phyloP scores from a whole-genome alignment of 495 filamentous ascomycete genomes.

The Staphylotrichum longicolle region DNA sequence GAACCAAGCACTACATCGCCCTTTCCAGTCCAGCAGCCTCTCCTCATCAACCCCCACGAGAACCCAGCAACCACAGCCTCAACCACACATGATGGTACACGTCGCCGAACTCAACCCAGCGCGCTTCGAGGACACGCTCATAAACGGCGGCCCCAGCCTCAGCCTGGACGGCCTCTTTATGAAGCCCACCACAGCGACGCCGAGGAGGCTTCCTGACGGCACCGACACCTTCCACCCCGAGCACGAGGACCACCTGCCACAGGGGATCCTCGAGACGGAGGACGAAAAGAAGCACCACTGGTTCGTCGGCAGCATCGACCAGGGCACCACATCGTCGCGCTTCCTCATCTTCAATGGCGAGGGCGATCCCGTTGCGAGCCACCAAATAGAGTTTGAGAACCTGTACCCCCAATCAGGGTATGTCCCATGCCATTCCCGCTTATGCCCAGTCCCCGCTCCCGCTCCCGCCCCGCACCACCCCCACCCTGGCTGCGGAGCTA shows the following conservation, averaged over 20 bases:
- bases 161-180: constrained; percentile 21
- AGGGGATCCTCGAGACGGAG: constrained; percentile 31
- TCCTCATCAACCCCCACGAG: not conserved
- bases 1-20: constrained; percentile 6
- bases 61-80: constrained; percentile 8
- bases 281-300: constrained; percentile 33
- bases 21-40: constrained; percentile 17
- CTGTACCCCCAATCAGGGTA: constrained; percentile 88
- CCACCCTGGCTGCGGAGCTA: constrained; percentile 12
- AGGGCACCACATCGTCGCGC: constrained; percentile 88
- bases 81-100: constrained; percentile 21
- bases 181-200: constrained; percentile 16
- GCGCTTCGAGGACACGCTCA: constrained; percentile 10
- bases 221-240: constrained; percentile 13
- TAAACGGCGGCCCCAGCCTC: constrained; percentile 8
- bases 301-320: constrained; percentile 71
- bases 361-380: constrained; percentile 76
- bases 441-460: constrained; percentile 12
- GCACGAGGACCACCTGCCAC: constrained; percentile 31
- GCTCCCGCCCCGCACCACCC: constrained; percentile 15
- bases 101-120: constrained; percentile 6
- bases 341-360: constrained; percentile 87
- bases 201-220: constrained; percentile 13
- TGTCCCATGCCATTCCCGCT: constrained; percentile 33
- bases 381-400: constrained; percentile 90